phyloP scores from a whole-genome alignment of 768 basidiomycete species.

The Boletus vinaceobasis region DNA sequence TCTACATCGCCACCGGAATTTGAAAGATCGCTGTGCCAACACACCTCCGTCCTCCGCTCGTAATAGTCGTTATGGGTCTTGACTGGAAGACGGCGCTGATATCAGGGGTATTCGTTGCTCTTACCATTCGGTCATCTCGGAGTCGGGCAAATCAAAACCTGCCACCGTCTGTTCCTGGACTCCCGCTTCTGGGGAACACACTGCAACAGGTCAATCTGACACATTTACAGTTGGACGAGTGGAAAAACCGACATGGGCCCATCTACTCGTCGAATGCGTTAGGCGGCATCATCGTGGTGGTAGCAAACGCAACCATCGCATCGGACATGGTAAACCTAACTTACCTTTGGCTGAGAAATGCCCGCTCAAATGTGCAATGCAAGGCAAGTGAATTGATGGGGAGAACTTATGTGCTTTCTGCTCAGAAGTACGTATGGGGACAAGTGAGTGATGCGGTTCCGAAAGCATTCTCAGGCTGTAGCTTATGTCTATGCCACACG shows the following conservation, averaged over 20 bases:
- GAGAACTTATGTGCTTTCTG: not conserved
- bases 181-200: slow-evolving; percentile 2
- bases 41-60: not conserved
- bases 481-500: not conserved
- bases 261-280: slow-evolving; percentile 6
- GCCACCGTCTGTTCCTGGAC: slow-evolving; percentile 5
- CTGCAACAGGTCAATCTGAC: slow-evolving; percentile 4
- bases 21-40: not conserved
- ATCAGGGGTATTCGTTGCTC: not conserved
- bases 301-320: slow-evolving; percentile 8
- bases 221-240: slow-evolving; percentile 7
- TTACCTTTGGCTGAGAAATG: not conserved
- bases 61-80: not conserved
- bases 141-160: not conserved
- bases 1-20: too few relatives aligned
- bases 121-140: not conserved
- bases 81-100: slow-evolving; percentile 1
- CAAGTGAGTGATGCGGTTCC: not conserved
- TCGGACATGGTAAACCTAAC: slow-evolving; percentile 5
- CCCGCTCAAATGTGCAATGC: not conserved
- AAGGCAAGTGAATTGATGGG: slow-evolving; percentile 8
- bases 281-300: slow-evolving; percentile 7
- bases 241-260: slow-evolving; percentile 9
- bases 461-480: not conserved
- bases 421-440: slow-evolving; percentile 9